These are phyloP conservation scores for Penicillium sp. DNA, from an alignment of 2,329 filamentous ascomycete species.

Conservation along the genomic window DNA sequence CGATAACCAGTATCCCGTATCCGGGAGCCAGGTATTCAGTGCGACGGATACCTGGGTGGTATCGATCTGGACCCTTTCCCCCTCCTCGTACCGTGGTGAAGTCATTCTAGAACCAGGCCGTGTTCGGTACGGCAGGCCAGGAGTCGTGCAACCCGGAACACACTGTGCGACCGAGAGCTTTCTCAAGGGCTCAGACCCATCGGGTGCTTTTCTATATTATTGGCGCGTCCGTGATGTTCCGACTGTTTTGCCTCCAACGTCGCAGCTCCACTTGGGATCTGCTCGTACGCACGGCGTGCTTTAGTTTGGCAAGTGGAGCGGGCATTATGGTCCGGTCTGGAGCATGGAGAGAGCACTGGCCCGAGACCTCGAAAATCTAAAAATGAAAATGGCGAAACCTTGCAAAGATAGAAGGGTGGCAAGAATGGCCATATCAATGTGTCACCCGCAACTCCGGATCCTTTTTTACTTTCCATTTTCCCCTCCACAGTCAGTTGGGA, in stretches of 20 bases:
- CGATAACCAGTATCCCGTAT: background rate
- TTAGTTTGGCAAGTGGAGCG: background rate
- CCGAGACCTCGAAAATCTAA: background rate
- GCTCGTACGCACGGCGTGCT: background rate
- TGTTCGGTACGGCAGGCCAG: background rate
- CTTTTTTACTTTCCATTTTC: background rate
- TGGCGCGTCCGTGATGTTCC: conserved; percentile 5
- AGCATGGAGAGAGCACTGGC: background rate
- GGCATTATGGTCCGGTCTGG: conserved; percentile 8
- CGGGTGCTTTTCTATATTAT: background rate
- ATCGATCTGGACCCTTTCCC: background rate
- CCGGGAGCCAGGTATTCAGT: background rate
- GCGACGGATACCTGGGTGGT: background rate
- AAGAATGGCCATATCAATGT: background rate
- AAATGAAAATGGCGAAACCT: background rate
- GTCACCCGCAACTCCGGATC: background rate
- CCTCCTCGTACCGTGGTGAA: background rate
- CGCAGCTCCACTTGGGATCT: conserved; percentile 6
- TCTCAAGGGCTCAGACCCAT: background rate
- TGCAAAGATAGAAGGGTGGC: background rate
- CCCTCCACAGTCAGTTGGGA: background rate
- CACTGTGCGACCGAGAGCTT: too few relatives aligned
- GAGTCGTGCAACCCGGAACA: background rate
- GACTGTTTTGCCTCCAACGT: conserved; percentile 1
- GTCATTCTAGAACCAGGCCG: background rate